Conservation (phyloP, 345 rosid genomes). For the Salix suchowensis region DNA sequence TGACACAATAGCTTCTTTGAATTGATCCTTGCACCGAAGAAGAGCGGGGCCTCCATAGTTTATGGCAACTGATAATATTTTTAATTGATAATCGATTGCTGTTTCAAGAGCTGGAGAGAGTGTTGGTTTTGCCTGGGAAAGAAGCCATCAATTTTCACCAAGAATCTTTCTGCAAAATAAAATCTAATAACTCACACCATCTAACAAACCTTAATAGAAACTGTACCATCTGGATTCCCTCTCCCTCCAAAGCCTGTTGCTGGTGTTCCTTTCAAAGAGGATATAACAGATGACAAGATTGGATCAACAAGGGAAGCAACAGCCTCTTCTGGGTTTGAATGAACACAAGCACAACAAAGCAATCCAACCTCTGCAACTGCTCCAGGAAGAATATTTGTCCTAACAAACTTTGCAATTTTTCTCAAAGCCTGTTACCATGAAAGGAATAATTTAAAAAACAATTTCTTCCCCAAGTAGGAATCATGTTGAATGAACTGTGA, state of each 20-base stretch:
- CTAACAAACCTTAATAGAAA: conserved; percentile 60
- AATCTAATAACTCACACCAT: conserved; percentile 18
- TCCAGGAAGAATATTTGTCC: conserved; percentile 93
- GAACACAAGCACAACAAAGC: conserved; percentile 97
- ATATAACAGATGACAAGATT: conserved; percentile 63
- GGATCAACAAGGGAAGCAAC: conserved; percentile 81
- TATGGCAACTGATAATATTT: conserved; percentile 81
- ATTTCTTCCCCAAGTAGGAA: not conserved
- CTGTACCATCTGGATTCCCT: conserved; percentile 40
- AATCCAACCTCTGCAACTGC: conserved; percentile 98
- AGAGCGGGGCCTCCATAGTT: conserved; percentile 84
- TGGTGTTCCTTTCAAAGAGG: conserved; percentile 87
- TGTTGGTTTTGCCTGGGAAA: conserved; percentile 57
- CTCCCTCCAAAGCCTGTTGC: conserved; percentile 88
- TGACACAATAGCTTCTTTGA: conserved; percentile 66
- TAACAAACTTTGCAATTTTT: conserved; percentile 91
- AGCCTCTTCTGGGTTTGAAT: conserved; percentile 92
- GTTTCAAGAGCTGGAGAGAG: conserved; percentile 95
- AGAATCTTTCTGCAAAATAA: conserved; percentile 16
- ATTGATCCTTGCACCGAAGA: conserved; percentile 64
- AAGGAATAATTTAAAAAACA: conserved; percentile 11
- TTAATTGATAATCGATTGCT: conserved; percentile 87
- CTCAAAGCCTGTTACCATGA: conserved; percentile 67
- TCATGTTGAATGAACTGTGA: not conserved
- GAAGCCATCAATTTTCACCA: conserved; percentile 9